A percentile compares a stretch with the other conserved stretches of the same genome.
phyloP scores from a whole-genome alignment of 192 early-diverging fungal species.

The Rhizoclosmatium globosum region DNA sequence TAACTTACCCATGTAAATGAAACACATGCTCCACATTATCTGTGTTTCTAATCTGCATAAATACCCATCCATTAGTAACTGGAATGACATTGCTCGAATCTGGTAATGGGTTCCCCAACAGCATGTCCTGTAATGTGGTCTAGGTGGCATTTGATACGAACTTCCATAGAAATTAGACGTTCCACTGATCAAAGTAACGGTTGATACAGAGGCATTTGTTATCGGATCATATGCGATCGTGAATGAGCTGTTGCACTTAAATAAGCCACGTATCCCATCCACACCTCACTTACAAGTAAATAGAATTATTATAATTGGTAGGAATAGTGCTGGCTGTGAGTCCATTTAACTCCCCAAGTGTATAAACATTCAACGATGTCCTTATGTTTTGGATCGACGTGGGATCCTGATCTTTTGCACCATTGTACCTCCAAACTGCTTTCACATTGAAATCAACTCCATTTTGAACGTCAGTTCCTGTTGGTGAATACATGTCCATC shows the following conservation, averaged over 20 bases:
- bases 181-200: not conserved
- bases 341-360: constrained; percentile 31
- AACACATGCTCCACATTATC: constrained; percentile 30
- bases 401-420: not conserved
- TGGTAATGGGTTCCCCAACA: not conserved
- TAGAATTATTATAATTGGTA: not conserved
- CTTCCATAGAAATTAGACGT: constrained; percentile 5
- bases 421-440: constrained; percentile 24
- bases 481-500: constrained; percentile 31
- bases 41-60: not conserved
- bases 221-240: not conserved
- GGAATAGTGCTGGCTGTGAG: not conserved
- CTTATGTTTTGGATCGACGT: not conserved
- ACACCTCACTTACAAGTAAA: not conserved
- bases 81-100: not conserved
- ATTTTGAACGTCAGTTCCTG: constrained; percentile 5
- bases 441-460: constrained; percentile 10
- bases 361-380: constrained; percentile 16
- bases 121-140: constrained; percentile 1
- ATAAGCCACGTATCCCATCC: not conserved
- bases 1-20: constrained; percentile 24
- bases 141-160: constrained; percentile 4
- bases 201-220: not conserved
- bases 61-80: not conserved
- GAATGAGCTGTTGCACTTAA: not conserved